A percentile compares a stretch with the other conserved stretches of the same genome.
Conservation (phyloP, 257 asterid species). For the Knoxia roxburghii region DNA sequence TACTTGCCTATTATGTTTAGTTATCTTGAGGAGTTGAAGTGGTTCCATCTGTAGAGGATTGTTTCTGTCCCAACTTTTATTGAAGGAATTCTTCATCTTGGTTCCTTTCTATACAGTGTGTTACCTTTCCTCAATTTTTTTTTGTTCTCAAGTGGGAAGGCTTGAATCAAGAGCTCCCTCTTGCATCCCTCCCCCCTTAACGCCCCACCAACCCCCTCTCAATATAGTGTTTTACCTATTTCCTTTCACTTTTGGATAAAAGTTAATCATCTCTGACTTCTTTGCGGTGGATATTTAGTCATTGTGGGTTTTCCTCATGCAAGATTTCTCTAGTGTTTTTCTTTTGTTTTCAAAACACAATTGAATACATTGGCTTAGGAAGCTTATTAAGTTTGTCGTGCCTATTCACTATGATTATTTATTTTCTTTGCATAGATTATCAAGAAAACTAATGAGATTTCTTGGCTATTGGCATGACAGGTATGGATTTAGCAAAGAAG, state of each 20-base stretch:
- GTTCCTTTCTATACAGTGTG: too few species aligned
- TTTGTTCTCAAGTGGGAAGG: too few species aligned
- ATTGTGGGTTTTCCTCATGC: not conserved
- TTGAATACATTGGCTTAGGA: not conserved
- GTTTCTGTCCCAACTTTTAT: too few species aligned
- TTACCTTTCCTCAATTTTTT: too few species aligned
- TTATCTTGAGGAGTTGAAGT: not conserved
- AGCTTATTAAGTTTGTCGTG: not conserved
- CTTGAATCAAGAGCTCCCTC: too few species aligned
- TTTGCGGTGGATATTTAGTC: not conserved
- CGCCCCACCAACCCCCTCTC: too few species aligned
- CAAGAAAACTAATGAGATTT: not conserved
- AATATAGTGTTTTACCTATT: not conserved
- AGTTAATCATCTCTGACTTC: not conserved
- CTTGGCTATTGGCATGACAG: conserved; percentile 44
- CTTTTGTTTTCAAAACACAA: not conserved
- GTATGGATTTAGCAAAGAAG: conserved; percentile 84
- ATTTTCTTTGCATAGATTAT: not conserved
- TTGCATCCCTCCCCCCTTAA: too few species aligned
- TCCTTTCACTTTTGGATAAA: not conserved
- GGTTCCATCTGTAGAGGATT: too few species aligned
- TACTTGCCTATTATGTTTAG: conserved; percentile 9
- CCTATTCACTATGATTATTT: not conserved
- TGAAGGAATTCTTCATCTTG: too few species aligned
- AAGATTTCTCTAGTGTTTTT: not conserved